A percentile compares a stretch with the other conserved stretches of the same genome.
These are phyloP conservation scores for Trichoderma virens DNA, from an alignment of 495 filamentous ascomycete genomes.

Conservation along the genomic window DNA sequence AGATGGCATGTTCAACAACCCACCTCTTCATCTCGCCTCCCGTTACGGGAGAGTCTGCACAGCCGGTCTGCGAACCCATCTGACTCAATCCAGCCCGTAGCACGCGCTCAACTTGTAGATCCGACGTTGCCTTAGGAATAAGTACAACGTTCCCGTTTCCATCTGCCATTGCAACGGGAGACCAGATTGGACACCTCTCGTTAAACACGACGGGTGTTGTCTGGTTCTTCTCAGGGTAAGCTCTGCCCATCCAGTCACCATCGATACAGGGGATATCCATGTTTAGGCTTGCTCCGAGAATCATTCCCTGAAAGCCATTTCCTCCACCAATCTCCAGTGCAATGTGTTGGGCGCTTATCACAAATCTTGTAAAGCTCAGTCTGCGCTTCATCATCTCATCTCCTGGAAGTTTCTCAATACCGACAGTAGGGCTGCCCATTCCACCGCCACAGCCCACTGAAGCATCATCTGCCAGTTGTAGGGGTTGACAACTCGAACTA, in stretches of 20 bases:
- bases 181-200: no score
- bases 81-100: conserved; percentile 35
- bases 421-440: conserved; percentile 41
- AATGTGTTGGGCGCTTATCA: no score
- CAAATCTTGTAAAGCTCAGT: no score
- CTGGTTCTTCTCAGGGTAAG: conserved; percentile 50
- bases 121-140: no score
- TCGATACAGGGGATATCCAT: conserved; percentile 45
- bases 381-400: conserved; percentile 44
- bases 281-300: conserved; percentile 38
- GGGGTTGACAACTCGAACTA: conserved; percentile 38
- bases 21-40: conserved; percentile 38
- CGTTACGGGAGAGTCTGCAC: conserved; percentile 35
- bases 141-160: no score
- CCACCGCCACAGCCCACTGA: no score
- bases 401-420: conserved; percentile 42
- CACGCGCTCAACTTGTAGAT: conserved; percentile 30
- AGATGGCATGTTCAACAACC: conserved; percentile 43
- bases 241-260: conserved; percentile 49
- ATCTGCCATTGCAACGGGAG: no score
- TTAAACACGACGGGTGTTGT: no score
- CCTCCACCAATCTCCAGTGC: conserved; percentile 51
- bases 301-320: conserved; percentile 47
- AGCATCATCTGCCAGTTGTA: conserved; percentile 32
- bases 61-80: conserved; percentile 40